phyloP scores from a whole-genome alignment of 805 yeast species.

The Pichia scutulata region DNA sequence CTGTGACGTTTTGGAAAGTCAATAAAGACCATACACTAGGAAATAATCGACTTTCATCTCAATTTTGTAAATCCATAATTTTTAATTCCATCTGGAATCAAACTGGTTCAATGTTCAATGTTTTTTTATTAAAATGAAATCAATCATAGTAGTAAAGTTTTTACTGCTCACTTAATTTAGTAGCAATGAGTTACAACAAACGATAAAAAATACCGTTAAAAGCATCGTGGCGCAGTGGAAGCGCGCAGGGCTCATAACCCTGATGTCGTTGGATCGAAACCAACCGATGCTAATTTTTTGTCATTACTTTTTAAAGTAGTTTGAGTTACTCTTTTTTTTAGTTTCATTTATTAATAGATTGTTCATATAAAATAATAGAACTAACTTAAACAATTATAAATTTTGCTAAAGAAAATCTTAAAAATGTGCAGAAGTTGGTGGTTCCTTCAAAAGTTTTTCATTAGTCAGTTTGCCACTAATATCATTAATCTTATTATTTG shows the following conservation, averaged over 20 bases:
- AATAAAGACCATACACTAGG: too few relatives aligned
- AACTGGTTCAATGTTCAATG: too few relatives aligned
- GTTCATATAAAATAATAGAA: not conserved
- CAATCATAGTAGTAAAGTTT: too few relatives aligned
- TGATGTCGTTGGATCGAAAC: conserved; percentile 97
- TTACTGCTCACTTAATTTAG: too few relatives aligned
- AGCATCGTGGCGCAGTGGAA: conserved; percentile 99
- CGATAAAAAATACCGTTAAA: not conserved
- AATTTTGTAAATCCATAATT: too few relatives aligned
- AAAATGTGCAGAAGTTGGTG: conserved; percentile 7
- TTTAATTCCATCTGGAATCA: too few relatives aligned
- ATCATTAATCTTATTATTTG: not conserved
- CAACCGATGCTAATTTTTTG: conserved; percentile 73
- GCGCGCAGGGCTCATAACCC: conserved; percentile 99
- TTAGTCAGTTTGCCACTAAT: not conserved
- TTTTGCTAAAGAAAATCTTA: not conserved
- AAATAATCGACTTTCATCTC: too few relatives aligned
- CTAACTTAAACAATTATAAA: too few relatives aligned
- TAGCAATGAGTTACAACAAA: too few relatives aligned
- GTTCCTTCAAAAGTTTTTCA: not conserved
- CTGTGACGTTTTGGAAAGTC: too few relatives aligned
- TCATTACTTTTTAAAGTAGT: conserved; percentile 1
- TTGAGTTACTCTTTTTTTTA: too few relatives aligned
- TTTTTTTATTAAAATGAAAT: too few relatives aligned
- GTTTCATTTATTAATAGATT: not conserved